Evolutionary conservation across 164 flowering plant species (phyloP).

Genomic region (Hamamelis virginiana): DNA sequence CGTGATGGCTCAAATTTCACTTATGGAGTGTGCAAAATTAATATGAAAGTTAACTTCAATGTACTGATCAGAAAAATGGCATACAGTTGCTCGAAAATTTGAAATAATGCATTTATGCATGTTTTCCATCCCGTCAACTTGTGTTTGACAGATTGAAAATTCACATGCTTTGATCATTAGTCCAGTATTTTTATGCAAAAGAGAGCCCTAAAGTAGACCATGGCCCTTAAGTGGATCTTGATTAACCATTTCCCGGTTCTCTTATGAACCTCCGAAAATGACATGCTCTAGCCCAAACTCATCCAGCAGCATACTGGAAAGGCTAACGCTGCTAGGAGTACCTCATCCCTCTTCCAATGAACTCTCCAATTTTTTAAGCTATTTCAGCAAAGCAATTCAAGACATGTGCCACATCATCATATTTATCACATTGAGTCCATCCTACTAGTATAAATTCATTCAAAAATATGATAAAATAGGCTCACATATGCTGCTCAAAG

Average conservation of each 20-base stretch:
- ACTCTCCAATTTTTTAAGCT: no score
- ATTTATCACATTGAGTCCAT: no score
- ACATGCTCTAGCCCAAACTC: neutral
- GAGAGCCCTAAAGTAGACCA: neutral
- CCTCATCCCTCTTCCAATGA: no score
- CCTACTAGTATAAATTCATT: no score
- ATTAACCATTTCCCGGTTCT: neutral
- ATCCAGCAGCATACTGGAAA: neutral
- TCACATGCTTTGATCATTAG: neutral
- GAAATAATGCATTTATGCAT: neutral
- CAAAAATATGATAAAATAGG: no score
- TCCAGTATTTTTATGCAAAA: neutral
- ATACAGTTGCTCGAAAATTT: no score
- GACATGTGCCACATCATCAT: no score
- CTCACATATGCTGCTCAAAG: no score
- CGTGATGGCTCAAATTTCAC: slow-evolving; percentile 16
- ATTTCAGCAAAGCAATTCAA: no score
- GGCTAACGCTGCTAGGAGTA: no score
- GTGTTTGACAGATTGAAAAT: neutral
- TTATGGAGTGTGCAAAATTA: neutral
- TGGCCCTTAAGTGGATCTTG: neutral
- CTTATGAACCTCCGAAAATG: neutral
- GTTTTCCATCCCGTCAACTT: neutral
- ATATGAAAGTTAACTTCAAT: neutral
- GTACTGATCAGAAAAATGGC: neutral